Evolutionary conservation across 257 asterid species (phyloP), one percentile per base, ranked within the genome.

Genomic region (Perilla frutescens): DNA sequence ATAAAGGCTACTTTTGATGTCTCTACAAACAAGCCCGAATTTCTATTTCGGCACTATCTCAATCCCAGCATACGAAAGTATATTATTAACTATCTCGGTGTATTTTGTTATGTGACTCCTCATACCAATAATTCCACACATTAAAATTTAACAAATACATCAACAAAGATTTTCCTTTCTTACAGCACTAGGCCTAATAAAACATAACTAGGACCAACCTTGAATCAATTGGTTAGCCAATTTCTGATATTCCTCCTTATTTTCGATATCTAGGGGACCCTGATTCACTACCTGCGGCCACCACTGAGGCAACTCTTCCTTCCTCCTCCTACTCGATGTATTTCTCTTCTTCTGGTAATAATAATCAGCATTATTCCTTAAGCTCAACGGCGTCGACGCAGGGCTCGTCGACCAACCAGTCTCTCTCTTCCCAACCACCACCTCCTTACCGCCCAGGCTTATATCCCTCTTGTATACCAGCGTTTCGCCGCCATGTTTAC

Each of bases 391-490:
- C 40, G 87, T 76, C 63, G 74, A 44, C 47, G 47, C 65, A 26
- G 65, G 73, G 58, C 78, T 78, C 3, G 82, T 61, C 37, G 55
- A 47, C 76, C 45, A 62, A 71, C 61, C 49, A 5, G 47, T 53
- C 69, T 83, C 88, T 57, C 72, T 81, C 81, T 65, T 88, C 69
- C 95, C 97, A 6, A 94, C 97, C 71, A 81, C 81, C 76, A 94
- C 99, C 71, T 83, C 91, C 85, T 76, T 91, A 14, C 99, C 99
- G 43, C 97, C 97, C 81, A 94, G 71, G 83, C 99, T 94, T 77
- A 97, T 85, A 77, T 94, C 99, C 78, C 97, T 88, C 80, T 79
- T 88, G 72, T 91, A 93, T 50, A 91, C 71, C 75, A 87, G 59
- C 11, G 12, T 76, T 60, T 83, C 85, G 51, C 85, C 85, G 12